phyloP scores from a whole-genome alignment of 164 flowering plant species.

The Nymphaea colorata region DNA sequence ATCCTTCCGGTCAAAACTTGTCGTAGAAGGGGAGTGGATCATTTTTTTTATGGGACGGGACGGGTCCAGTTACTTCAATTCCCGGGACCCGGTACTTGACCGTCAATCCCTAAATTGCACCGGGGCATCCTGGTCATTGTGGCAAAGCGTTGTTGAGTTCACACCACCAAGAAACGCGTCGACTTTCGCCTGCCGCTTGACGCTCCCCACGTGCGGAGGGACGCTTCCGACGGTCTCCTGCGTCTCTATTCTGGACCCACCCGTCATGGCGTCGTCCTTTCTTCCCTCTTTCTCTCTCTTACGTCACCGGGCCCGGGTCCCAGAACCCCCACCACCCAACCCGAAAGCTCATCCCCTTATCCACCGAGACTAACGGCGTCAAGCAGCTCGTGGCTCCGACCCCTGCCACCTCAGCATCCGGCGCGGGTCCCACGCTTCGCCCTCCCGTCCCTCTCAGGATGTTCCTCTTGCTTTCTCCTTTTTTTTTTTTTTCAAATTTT shows the following conservation, averaged over 20 bases:
- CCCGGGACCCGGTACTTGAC: too few species aligned
- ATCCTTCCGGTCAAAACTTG: too few species aligned
- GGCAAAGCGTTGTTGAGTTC: too few species aligned
- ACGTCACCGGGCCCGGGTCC: background rate
- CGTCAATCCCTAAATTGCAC: too few species aligned
- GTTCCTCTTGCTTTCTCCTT: too few species aligned
- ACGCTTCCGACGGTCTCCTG: background rate
- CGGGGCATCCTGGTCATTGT: too few species aligned
- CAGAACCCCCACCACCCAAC: background rate
- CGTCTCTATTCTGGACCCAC: background rate
- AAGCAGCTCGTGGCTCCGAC: background rate
- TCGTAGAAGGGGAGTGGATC: too few species aligned
- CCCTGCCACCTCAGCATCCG: background rate
- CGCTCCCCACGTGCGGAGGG: background rate
- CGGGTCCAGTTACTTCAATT: too few species aligned
- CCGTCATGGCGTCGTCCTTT: background rate
- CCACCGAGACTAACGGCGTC: constrained; percentile 5
- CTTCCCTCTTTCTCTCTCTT: background rate
- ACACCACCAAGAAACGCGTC: too few species aligned
- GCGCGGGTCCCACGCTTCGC: background rate
- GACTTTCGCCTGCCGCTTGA: too few species aligned
- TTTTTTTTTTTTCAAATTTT: too few species aligned
- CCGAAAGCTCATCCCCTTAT: background rate
- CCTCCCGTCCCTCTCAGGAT: background rate
- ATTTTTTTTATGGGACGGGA: too few species aligned